Evolutionary conservation across 2,329 filamentous ascomycete species (phyloP).

Genomic region (Aspergillus pseudotamarii): DNA sequence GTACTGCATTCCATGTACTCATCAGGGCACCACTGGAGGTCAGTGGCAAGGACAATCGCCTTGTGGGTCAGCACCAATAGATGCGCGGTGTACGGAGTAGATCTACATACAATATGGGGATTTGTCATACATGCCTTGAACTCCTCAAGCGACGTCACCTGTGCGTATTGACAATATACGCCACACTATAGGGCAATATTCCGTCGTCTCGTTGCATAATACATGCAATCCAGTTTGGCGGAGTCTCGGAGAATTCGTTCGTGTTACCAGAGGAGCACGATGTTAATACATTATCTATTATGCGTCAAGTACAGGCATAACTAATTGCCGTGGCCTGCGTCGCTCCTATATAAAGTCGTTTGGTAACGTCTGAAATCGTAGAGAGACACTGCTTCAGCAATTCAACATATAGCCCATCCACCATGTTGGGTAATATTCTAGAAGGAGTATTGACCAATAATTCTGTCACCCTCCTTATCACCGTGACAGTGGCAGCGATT

Average conservation of each 20-base stretch:
- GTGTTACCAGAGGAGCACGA: no score
- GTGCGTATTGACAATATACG: background rate
- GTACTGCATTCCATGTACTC: no score
- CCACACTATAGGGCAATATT: background rate
- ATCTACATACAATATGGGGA: background rate
- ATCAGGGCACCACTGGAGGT: background rate
- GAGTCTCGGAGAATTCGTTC: no score
- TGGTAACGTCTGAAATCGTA: background rate
- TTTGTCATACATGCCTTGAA: no score
- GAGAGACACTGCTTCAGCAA: background rate
- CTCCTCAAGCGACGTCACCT: no score
- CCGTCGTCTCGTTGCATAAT: background rate
- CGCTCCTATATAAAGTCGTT: no score
- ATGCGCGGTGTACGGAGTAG: background rate
- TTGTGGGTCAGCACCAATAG: background rate
- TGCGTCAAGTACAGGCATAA: no score
- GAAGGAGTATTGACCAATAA: background rate
- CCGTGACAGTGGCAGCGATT: background rate
- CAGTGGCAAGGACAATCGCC: background rate
- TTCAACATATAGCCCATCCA: background rate
- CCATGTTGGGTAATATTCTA: background rate
- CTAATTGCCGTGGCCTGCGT: no score
- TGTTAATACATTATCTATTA: no score
- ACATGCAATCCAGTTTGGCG: no score
- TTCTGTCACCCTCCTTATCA: background rate